These are phyloP conservation scores for Neurospora crassa DNA, from an alignment of 2,329 filamentous ascomycete species.

Conservation along the genomic window DNA sequence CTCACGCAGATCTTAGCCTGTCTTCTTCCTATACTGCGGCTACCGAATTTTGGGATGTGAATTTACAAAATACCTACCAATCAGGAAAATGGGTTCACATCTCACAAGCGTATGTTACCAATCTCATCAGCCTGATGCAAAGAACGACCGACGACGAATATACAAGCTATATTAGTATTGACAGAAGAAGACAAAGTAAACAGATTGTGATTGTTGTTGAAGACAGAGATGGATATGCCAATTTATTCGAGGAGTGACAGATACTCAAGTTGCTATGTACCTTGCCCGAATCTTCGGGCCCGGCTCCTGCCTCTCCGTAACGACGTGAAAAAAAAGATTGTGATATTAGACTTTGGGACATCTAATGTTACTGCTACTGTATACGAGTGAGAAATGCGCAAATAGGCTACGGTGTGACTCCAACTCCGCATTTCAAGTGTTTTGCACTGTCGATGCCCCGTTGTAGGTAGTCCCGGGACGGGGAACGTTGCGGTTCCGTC, in stretches of 20 bases:
- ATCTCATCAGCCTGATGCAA: too few relatives aligned
- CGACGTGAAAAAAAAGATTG: too few relatives aligned
- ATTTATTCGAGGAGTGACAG: neutral
- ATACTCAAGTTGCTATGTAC: neutral
- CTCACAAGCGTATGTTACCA: too few relatives aligned
- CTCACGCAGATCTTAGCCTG: neutral
- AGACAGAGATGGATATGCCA: too few relatives aligned
- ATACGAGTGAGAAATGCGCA: neutral
- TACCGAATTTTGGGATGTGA: neutral
- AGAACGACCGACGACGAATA: too few relatives aligned
- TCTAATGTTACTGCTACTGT: neutral
- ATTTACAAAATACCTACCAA: too few relatives aligned
- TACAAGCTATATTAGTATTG: too few relatives aligned
- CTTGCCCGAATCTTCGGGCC: neutral
- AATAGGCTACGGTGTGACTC: neutral
- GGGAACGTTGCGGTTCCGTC: neutral
- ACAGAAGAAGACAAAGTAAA: too few relatives aligned
- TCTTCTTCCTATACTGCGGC: neutral
- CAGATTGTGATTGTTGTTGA: too few relatives aligned
- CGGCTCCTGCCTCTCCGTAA: neutral
- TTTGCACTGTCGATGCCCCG: neutral
- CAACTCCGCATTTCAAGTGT: neutral
- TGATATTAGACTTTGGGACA: neutral
- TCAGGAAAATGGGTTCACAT: too few relatives aligned
- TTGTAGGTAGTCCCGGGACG: neutral